These are phyloP conservation scores for Lathyrus sativus DNA, from an alignment of 306 rosid species.

Conservation along the genomic window DNA sequence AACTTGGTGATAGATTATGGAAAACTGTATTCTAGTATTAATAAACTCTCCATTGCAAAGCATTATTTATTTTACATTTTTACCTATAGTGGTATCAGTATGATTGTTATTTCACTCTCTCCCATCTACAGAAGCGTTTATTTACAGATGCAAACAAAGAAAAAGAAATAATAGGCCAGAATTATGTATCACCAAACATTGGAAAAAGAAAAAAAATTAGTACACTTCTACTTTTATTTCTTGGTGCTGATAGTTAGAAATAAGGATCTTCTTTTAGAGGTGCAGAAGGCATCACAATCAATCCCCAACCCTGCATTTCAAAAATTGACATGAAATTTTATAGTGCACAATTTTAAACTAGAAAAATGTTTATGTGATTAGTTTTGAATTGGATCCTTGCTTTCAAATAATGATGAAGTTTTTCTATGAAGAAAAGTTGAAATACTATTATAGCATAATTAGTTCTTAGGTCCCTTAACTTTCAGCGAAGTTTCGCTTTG, in stretches of 20 bases:
- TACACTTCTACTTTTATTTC: slow-evolving; percentile 3
- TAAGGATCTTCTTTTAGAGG: slow-evolving; percentile 34
- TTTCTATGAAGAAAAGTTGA: neutral
- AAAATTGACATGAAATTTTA: neutral
- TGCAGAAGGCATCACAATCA: slow-evolving; percentile 71
- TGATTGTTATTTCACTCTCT: slow-evolving; percentile 11
- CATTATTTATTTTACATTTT: slow-evolving; percentile 7
- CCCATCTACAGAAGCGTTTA: neutral
- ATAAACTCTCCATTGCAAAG: neutral
- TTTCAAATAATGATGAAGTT: slow-evolving; percentile 4
- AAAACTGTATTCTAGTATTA: neutral
- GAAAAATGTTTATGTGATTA: neutral
- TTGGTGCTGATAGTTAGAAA: neutral
- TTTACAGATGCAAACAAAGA: neutral
- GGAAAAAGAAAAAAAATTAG: neutral
- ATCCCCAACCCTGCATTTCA: slow-evolving; percentile 76
- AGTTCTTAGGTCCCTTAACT: too few species aligned
- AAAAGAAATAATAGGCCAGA: slow-evolving; percentile 11
- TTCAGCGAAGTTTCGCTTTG: too few species aligned
- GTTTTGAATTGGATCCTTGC: neutral
- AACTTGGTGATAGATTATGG: slow-evolving; percentile 19
- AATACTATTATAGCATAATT: neutral
- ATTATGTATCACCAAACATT: neutral
- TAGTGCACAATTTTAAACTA: neutral
- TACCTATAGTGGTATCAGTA: neutral